These are phyloP conservation scores for Clonostachys rhizophaga DNA, from an alignment of 2,329 filamentous ascomycete genomes.

Conservation along the genomic window DNA sequence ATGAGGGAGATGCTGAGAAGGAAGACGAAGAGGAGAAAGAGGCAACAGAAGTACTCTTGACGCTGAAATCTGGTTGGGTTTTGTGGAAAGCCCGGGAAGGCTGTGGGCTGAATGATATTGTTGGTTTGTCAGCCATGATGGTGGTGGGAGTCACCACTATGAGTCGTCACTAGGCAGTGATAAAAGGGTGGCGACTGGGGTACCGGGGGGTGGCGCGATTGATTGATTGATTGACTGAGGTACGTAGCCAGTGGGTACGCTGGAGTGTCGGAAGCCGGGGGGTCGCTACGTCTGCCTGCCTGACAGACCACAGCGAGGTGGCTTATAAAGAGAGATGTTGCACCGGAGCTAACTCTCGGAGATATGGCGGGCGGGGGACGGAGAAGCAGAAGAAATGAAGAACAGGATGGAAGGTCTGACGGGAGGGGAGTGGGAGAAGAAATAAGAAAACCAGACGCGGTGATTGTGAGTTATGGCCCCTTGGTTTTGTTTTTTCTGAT, in stretches of 20 bases:
- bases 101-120: slow-evolving; percentile 14
- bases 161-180: neutral
- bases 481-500: slow-evolving; percentile 1
- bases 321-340: too few species aligned
- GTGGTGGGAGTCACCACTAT: slow-evolving; percentile 10
- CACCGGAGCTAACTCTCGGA: too few species aligned
- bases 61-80: slow-evolving; percentile 2
- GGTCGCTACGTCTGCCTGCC: neutral
- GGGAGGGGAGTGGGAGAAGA: too few species aligned
- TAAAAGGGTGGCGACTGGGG: neutral
- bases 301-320: neutral
- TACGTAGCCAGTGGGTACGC: neutral
- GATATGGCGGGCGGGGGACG: neutral
- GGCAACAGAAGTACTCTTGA: slow-evolving; percentile 9
- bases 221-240: neutral
- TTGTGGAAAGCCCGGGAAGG: slow-evolving; percentile 17
- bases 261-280: neutral
- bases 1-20: slow-evolving; percentile 6
- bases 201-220: neutral
- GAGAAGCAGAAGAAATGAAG: neutral
- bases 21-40: slow-evolving; percentile 6
- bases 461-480: neutral
- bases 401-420: neutral
- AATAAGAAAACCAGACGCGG: too few species aligned
- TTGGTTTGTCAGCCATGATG: slow-evolving; percentile 29